Base-by-base conservation (phyloP, 352 stramenopile species). In the Pythium angustatum region DNA sequence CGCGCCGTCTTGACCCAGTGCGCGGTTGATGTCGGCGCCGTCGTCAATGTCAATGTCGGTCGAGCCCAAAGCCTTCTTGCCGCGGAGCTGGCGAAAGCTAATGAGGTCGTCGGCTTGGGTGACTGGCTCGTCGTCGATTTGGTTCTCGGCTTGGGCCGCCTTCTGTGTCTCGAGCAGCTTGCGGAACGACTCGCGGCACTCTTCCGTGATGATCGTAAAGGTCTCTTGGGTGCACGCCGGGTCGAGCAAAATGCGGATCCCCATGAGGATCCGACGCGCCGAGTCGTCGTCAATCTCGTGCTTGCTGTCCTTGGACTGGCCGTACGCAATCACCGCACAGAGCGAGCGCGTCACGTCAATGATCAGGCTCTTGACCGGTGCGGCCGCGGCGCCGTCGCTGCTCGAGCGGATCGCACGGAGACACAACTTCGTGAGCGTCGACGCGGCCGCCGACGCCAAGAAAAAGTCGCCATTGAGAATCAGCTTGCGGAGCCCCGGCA, bases 1-100 rank as follows among this genome's bases (percentile, higher is more conserved):
- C 60, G 78, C 65, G n/a, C 76, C 85, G 31, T 96, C 85, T 24
- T 97, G 93, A 5, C 96, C 96, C 24, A 97, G 96, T 4, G 97
- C 97, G 52, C 96, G 85, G 47, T 86, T 92, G 69, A 99, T 96
- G 70, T 99, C 97, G 27, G 91, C 90, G 48, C 97, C 97, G 76
- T 99, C 98, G 70, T 99, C 96, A 68, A 99, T 94, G 78, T 99
- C 98, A 70, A 99, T 93, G 74, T 99, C 97, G 10, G 85, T 96
- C 44, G 71, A 96, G 14, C 89, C 95, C 34, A 97, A 79, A 14
- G 96, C 92, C 60, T 97, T 96, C 65, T 97, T 91, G 44, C 85
- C 91, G 24, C 94, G 89, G 21, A 99, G 73, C 68, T 99, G 97
- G 22, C 97, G 91, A 77, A 99, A 99, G 75, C 97, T 96, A 76